Evolutionary conservation across 352 stramenopile species (phyloP), one percentile per base, ranked within the genome.

Genomic region (Phytophthora fragariae): DNA sequence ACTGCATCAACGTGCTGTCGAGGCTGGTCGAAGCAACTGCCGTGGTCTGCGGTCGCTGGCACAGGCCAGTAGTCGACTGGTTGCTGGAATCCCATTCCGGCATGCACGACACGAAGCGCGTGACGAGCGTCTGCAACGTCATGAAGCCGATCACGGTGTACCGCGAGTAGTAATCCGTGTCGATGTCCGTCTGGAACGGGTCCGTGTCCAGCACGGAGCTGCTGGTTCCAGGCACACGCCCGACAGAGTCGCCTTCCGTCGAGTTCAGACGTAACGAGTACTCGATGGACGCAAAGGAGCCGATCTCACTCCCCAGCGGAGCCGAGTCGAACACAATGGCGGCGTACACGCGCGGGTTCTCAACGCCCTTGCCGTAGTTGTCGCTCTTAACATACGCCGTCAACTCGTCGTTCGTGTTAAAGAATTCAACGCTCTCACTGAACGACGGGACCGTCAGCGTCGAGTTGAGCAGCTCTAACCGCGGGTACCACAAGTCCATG

Each of bases 241-340:
- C 78, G 0, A 76, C 55, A 10, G 73, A 56, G 10, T 79, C 75
- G 1, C 77, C 61, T 29, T 54, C 57, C 8, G 84, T 90, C 47
- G 84, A 89, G 70, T 92, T 92, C 37, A 92, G 47, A 0, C 84
- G 82, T 39, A 92, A 21, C 8, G 69, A 83, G 74, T 90, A 92
- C 68, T 92, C 82, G 46, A 92, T 86, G 10, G 75, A 80, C n/a
- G 59, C 61, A 44, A 83, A 82, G 12, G 44, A 53, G 8, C 84
- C 84, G 24, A 89, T 82, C 9, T 77, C 47, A 54, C 62, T 58
- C 47, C 72, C 72, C 5, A 58, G 47, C 15, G 84, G 82, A 12
- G 67, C 66, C 44, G 76, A 68, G 49, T 87, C 78, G 37, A 92
- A 92, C 46, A 90, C 82, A 39, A 92, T 89, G 14, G 56, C 82